Conservation (phyloP, 2,329 filamentous ascomycete species). For the Diaporthe humulicola region DNA sequence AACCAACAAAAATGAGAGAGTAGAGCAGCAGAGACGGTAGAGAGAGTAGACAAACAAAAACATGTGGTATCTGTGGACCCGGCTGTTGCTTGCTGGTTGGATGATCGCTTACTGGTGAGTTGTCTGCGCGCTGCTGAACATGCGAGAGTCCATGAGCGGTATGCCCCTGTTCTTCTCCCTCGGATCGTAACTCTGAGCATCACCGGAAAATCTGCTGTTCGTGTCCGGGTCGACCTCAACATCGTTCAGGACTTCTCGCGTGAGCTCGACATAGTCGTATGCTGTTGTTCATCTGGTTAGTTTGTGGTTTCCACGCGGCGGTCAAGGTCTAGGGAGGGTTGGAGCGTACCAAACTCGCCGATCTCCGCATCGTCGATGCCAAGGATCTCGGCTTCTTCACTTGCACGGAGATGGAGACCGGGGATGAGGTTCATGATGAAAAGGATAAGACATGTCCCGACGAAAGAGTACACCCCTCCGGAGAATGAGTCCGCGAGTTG, state of each 20-base stretch:
- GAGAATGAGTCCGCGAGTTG: slow-evolving; percentile 86
- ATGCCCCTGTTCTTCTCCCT: slow-evolving; percentile 65
- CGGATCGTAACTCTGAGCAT: slow-evolving; percentile 40
- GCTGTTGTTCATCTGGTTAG: slow-evolving; percentile 55
- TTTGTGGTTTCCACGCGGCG: not conserved
- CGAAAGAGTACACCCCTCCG: slow-evolving; percentile 84
- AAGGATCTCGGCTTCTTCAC: slow-evolving; percentile 83
- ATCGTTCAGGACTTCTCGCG: slow-evolving; percentile 69
- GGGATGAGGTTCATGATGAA: slow-evolving; percentile 85
- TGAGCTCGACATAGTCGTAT: slow-evolving; percentile 94
- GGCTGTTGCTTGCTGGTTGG: slow-evolving; percentile 15
- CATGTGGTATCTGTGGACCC: slow-evolving; percentile 5
- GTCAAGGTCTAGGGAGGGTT: too few species aligned
- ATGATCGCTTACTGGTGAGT: slow-evolving; percentile 37
- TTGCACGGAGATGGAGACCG: slow-evolving; percentile 79
- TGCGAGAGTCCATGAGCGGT: slow-evolving; percentile 60
- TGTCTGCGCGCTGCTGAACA: slow-evolving; percentile 48
- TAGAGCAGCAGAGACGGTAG: not conserved
- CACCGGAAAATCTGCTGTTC: slow-evolving; percentile 48
- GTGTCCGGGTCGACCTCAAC: slow-evolving; percentile 36
- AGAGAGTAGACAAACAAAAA: not conserved
- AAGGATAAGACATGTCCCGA: slow-evolving; percentile 82
- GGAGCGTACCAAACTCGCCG: slow-evolving; percentile 76
- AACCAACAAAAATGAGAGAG: slow-evolving; percentile 5
- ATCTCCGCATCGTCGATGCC: slow-evolving; percentile 93